These are phyloP conservation scores for Boehmeria nivea DNA, from an alignment of 306 rosid genomes.

Conservation along the genomic window DNA sequence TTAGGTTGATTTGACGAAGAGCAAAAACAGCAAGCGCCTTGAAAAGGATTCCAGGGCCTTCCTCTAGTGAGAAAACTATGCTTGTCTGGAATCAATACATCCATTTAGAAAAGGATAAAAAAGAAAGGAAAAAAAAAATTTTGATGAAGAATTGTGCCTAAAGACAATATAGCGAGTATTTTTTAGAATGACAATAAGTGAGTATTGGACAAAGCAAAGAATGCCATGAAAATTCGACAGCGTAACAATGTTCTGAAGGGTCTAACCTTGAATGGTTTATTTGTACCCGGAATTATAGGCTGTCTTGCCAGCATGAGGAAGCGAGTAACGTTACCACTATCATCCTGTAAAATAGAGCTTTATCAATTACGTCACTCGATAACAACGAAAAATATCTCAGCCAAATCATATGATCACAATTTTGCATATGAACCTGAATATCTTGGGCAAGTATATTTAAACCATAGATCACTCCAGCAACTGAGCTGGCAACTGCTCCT, in stretches of 20 bases:
- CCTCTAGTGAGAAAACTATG: constrained; percentile 92
- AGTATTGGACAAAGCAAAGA: not conserved
- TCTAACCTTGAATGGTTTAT: constrained; percentile 82
- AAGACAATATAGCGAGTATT: constrained; percentile 11
- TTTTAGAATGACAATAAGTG: no score
- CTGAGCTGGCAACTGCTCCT: constrained; percentile 92
- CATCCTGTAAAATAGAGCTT: constrained; percentile 62
- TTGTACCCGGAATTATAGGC: constrained; percentile 90
- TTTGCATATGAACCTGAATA: constrained; percentile 63
- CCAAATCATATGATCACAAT: not conserved
- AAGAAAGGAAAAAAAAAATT: not conserved
- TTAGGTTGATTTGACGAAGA: constrained; percentile 78
- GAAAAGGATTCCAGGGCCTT: constrained; percentile 93
- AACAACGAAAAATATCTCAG: constrained; percentile 1
- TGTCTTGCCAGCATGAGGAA: constrained; percentile 89
- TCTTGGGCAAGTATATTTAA: constrained; percentile 72
- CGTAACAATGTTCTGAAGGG: not conserved
- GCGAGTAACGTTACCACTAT: constrained; percentile 79
- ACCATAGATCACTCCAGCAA: constrained; percentile 77
- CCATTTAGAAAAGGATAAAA: constrained; percentile 9
- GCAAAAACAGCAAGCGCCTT: constrained; percentile 99
- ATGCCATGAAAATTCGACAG: not conserved
- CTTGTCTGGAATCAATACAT: constrained; percentile 60
- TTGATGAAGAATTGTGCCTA: constrained; percentile 7
- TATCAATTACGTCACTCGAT: constrained; percentile 13